Evolutionary conservation across 2,329 filamentous ascomycete species (phyloP).

Genomic region (Daldinia sp.): DNA sequence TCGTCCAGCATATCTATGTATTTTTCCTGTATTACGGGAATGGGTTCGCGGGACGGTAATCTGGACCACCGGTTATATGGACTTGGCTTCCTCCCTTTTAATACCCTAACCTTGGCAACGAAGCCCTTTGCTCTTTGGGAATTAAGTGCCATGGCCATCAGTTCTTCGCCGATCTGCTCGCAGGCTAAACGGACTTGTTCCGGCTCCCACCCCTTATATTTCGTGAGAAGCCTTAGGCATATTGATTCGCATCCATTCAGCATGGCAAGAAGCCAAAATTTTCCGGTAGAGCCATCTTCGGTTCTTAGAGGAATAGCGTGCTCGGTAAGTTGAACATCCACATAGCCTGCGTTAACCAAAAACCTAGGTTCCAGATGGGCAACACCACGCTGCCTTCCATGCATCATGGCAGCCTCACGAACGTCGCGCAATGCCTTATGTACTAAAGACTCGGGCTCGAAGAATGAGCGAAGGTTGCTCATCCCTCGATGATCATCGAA

Average conservation of each 20-base stretch:
- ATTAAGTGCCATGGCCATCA: constrained; percentile 63
- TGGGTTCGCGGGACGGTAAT: constrained; percentile 43
- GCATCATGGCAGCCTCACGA: constrained; percentile 57
- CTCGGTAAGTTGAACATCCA: constrained; percentile 62
- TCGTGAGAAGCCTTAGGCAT: constrained; percentile 64
- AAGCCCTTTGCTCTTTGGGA: constrained; percentile 58
- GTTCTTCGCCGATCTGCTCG: constrained; percentile 61
- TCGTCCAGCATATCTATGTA: constrained; percentile 44
- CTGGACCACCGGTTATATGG: constrained; percentile 49
- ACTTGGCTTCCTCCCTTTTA: constrained; percentile 64
- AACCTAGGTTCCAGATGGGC: constrained; percentile 60
- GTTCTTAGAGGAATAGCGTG: constrained; percentile 63
- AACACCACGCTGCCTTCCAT: constrained; percentile 61
- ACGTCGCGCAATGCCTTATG: constrained; percentile 58
- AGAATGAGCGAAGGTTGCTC: constrained; percentile 55
- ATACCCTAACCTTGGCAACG: constrained; percentile 61
- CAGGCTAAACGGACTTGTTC: constrained; percentile 62
- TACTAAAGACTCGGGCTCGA: constrained; percentile 60
- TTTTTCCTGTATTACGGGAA: constrained; percentile 42
- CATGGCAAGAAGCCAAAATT: constrained; percentile 66
- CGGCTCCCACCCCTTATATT: constrained; percentile 65
- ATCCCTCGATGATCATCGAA: constrained; percentile 61
- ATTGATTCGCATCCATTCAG: constrained; percentile 64
- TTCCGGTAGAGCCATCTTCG: constrained; percentile 61
- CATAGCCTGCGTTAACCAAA: constrained; percentile 63